Conservation (phyloP, 2,329 filamentous ascomycete genomes). For the Phyllosticta capitalensis region DNA sequence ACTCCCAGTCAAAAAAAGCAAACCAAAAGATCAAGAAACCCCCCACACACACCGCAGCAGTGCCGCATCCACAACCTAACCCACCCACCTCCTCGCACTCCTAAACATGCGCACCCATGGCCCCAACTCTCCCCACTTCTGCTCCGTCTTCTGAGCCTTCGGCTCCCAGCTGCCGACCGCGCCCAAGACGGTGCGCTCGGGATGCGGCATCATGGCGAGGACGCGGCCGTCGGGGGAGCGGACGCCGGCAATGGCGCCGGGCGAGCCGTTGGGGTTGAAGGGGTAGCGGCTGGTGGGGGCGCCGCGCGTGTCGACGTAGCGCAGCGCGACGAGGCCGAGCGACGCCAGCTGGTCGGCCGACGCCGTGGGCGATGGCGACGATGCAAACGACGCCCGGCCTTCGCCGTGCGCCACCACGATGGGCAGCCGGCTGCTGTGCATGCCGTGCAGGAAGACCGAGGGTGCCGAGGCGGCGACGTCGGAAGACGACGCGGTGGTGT, state of each 20-base stretch:
- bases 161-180: conserved; percentile 71
- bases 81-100: conserved; percentile 82
- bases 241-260: conserved; percentile 71
- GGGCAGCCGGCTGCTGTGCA: conserved; percentile 71
- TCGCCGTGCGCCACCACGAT: conserved; percentile 89
- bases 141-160: conserved; percentile 38
- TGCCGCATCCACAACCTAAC: conserved; percentile 38
- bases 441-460: conserved; percentile 83
- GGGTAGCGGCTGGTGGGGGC: conserved; percentile 74
- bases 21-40: too few relatives aligned
- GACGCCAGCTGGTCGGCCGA: conserved; percentile 46
- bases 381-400: conserved; percentile 57
- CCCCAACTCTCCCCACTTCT: conserved; percentile 69
- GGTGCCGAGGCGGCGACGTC: conserved; percentile 27
- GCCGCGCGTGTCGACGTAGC: conserved; percentile 77
- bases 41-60: too few relatives aligned
- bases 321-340: conserved; percentile 62
- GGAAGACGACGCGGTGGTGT: conserved; percentile 22
- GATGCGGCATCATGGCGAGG: conserved; percentile 86
- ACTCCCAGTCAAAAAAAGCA: too few relatives aligned
- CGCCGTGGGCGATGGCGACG: conserved; percentile 28
- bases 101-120: conserved; percentile 82
- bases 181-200: conserved; percentile 76
- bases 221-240: conserved; percentile 69
- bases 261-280: conserved; percentile 80